These are phyloP conservation scores for Microbotryum saponariae DNA, from an alignment of 1,284 basidiomycete species.

Conservation along the genomic window DNA sequence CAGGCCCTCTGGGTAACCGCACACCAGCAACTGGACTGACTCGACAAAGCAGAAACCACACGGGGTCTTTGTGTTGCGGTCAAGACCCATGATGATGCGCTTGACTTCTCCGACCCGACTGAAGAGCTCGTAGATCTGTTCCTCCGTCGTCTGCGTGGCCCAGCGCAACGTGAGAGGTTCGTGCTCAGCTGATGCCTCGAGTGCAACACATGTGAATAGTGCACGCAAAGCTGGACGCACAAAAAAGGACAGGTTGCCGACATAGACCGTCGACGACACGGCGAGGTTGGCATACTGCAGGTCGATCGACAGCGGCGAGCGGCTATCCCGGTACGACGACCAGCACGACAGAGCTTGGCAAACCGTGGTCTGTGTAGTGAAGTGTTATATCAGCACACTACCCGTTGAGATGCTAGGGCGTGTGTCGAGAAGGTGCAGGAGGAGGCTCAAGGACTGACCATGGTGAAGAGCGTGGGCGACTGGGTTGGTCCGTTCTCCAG, in stretches of 20 bases:
- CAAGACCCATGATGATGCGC: conserved; percentile 98
- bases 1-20: too few relatives aligned
- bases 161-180: neutral
- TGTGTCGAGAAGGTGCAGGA: too few relatives aligned
- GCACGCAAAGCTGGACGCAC: conserved; percentile 1
- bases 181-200: conserved; percentile 5
- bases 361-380: conserved; percentile 13
- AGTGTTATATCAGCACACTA: neutral
- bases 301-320: conserved; percentile 35
- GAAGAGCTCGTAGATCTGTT: conserved; percentile 98
- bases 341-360: conserved; percentile 30
- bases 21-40: conserved; percentile 31
- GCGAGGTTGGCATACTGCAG: conserved; percentile 47
- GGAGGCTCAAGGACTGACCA: too few relatives aligned
- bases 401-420: too few relatives aligned
- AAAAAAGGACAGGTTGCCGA: conserved; percentile 91
- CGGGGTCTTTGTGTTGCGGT: conserved; percentile 93
- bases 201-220: neutral
- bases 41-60: conserved; percentile 99
- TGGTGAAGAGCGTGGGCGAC: too few relatives aligned
- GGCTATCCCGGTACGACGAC: conserved; percentile 41
- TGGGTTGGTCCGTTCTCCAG: too few relatives aligned
- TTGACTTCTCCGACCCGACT: conserved; percentile 88
- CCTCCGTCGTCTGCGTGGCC: conserved; percentile 66
- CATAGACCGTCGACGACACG: conserved; percentile 48